phyloP scores from a whole-genome alignment of 768 basidiomycete species.

The Jaapia argillacea region DNA sequence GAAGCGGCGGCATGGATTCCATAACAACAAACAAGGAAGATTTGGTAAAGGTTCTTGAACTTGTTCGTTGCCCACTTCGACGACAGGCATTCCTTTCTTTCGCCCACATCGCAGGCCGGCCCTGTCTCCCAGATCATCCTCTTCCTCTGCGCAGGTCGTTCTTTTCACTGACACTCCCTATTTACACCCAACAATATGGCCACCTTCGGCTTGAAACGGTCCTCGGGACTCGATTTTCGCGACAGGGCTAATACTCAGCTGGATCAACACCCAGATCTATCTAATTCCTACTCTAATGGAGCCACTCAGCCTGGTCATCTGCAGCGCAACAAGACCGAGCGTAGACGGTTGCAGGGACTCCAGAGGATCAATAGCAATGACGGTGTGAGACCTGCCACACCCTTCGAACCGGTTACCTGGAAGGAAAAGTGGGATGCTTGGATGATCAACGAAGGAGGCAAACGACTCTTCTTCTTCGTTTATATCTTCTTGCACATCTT shows the following conservation, averaged over 20 bases:
- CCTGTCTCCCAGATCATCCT: not conserved
- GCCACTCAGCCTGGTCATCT: conserved; percentile 37
- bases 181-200: not conserved
- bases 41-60: no score
- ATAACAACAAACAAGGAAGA: no score
- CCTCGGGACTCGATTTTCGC: conserved; percentile 61
- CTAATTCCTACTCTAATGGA: conserved; percentile 10
- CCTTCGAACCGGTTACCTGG: conserved; percentile 28
- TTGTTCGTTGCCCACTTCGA: no score
- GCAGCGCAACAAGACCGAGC: conserved; percentile 81
- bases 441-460: conserved; percentile 92
- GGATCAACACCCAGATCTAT: conserved; percentile 39
- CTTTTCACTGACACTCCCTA: no score
- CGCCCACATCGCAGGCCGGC: not conserved
- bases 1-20: no score
- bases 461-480: conserved; percentile 64
- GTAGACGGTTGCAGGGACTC: conserved; percentile 73
- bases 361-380: conserved; percentile 46
- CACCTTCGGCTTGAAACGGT: conserved; percentile 20
- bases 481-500: conserved; percentile 79
- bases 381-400: conserved; percentile 15
- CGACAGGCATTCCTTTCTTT: not conserved
- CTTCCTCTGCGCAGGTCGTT: conserved; percentile 1
- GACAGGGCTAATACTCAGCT: conserved; percentile 37
- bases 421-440: conserved; percentile 52